Base-by-base conservation (phyloP, 2,329 filamentous ascomycete species). In the Cladosporium colombiae region DNA sequence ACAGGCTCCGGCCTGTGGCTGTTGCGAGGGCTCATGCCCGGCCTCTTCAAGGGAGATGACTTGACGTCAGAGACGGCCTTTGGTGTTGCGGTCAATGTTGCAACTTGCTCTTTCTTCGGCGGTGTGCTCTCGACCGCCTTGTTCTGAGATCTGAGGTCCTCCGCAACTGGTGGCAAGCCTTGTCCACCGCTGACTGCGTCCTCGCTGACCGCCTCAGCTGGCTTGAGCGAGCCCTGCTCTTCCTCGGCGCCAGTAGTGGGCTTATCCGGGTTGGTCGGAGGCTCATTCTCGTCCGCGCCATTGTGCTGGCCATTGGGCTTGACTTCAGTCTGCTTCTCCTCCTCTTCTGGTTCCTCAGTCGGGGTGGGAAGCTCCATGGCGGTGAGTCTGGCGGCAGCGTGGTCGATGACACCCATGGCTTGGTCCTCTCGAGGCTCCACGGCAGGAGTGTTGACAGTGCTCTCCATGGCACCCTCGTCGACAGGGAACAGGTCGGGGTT, bases 181-280 rank as follows among this genome's bases (percentile, higher is more conserved):
- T 77, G 69, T n/a, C 77, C 78, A 37, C 74, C 78, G 56, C 78
- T 77, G 16, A 80, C 75, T 44, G 75, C 72, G 57, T 69, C 71
- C 69, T 76, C 75, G 44, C 75, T 76, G 49, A 77, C 78, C 5
- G 77, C 75, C 44, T 79, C 76, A 35, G 78, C 76, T 6, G 80
- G 78, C 70, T 79, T 79, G 73, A 80, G 74, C 10, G 72, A 67
- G 13, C 72, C 76, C 14, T 78, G 74, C 65, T 76, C 72, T 60
- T 82, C 81, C 71, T 81, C 77, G 2, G 72, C 81, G 37, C 74
- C 78, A 23, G 79, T 79, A 11, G 74, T 75, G 64, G 71, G 72
- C 73, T 83, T 82, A 71, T 83, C 81, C 27, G 79, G 79, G 55
- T 81, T 81, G 14, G 74, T 76, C n/a, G 73, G 73, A 25, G 75